A percentile compares a stretch with the other conserved stretches of the same genome.
Evolutionary conservation across 2,329 filamentous ascomycete genomes (phyloP).

Genomic region (Pseudogymnoascus sp.): DNA sequence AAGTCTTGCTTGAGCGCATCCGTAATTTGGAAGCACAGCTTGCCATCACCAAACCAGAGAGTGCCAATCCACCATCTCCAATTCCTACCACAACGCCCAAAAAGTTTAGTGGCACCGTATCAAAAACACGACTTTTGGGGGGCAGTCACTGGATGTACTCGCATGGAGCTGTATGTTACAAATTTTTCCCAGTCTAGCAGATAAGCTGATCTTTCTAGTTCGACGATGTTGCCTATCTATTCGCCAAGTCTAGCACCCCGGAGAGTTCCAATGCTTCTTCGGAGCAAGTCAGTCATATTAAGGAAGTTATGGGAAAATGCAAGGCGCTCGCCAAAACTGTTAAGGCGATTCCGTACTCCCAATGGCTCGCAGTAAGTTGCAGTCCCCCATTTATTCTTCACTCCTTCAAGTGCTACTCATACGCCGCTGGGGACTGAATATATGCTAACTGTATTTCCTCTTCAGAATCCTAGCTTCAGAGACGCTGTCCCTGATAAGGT

Average conservation of each 20-base stretch:
- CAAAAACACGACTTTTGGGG: constrained; percentile 24
- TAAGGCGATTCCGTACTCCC: constrained; percentile 17
- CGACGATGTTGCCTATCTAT: constrained; percentile 15
- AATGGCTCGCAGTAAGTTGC: constrained; percentile 11
- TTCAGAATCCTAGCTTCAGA: constrained; percentile 16
- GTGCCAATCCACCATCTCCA: background rate
- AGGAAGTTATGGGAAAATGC: constrained; percentile 16
- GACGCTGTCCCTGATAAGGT: constrained; percentile 17
- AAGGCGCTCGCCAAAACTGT: constrained; percentile 19
- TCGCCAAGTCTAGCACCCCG: constrained; percentile 10
- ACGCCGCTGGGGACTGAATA: background rate
- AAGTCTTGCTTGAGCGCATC: background rate
- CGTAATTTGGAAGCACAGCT: background rate
- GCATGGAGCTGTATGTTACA: constrained; percentile 18
- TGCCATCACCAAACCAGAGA: background rate
- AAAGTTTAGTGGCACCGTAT: constrained; percentile 17
- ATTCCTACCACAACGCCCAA: background rate
- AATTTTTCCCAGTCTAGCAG: background rate
- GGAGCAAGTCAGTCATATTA: background rate
- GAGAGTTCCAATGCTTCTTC: background rate
- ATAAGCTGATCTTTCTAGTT: constrained; percentile 15
- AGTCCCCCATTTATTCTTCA: background rate
- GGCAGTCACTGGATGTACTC: constrained; percentile 25
- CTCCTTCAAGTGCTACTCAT: background rate
- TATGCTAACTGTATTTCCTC: background rate